A percentile compares a stretch with the other conserved stretches of the same genome.
Evolutionary conservation across 306 rosid species (phyloP).

Genomic region (Nissolia schottii): DNA sequence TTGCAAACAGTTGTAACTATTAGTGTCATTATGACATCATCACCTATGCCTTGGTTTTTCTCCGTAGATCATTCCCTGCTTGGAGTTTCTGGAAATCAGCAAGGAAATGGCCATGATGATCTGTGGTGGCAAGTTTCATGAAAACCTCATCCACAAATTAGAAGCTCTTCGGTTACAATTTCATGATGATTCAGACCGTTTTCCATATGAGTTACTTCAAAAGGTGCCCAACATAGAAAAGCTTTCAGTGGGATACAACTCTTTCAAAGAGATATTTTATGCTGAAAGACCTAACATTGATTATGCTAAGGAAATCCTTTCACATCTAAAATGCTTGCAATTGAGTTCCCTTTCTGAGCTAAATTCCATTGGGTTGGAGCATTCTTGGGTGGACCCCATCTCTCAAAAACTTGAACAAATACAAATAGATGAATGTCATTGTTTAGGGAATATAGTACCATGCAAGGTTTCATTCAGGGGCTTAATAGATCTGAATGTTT

Average conservation of each 20-base stretch:
- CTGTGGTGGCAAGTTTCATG: not conserved
- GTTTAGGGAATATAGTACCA: not conserved
- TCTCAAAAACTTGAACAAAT: not conserved
- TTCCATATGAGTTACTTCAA: not conserved
- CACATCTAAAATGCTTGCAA: not conserved
- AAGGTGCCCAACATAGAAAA: not conserved
- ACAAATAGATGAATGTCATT: not conserved
- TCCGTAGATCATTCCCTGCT: not conserved
- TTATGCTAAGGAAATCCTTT: not conserved
- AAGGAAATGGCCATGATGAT: not conserved
- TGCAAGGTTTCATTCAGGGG: not conserved
- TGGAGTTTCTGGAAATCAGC: not conserved
- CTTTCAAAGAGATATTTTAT: not conserved
- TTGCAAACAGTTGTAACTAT: not conserved
- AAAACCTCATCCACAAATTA: not conserved
- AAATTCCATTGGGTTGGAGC: not conserved
- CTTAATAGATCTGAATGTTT: not conserved
- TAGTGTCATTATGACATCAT: not conserved
- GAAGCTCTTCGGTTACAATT: not conserved
- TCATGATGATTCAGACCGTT: not conserved
- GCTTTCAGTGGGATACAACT: not conserved
- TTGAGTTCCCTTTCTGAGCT: not conserved
- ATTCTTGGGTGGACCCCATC: not conserved
- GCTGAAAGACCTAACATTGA: not conserved
- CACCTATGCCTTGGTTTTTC: not conserved